Conservation (phyloP, 2,329 filamentous ascomycete species). For the Talaromyces marneffei region DNA sequence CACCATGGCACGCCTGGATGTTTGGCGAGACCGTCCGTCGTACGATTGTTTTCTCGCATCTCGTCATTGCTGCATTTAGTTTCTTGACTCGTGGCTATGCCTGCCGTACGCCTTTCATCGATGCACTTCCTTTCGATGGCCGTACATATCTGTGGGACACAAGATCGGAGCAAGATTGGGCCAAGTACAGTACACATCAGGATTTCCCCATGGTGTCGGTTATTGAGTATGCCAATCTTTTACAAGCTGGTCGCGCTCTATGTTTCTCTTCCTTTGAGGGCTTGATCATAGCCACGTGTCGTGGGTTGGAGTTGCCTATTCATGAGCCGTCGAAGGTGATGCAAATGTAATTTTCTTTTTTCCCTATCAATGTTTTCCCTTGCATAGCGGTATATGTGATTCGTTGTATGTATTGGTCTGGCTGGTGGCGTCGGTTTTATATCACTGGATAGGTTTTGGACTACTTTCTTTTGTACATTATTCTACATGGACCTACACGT, state of each 20-base stretch:
- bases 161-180: slow-evolving; percentile 14
- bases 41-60: slow-evolving; percentile 21
- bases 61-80: slow-evolving; percentile 28
- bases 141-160: slow-evolving; percentile 25
- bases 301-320: slow-evolving; percentile 16
- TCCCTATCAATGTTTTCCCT: background rate
- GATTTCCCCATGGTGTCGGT: slow-evolving; percentile 22
- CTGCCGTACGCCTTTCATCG: slow-evolving; percentile 25
- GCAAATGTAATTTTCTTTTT: background rate
- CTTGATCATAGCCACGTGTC: slow-evolving; percentile 24
- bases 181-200: background rate
- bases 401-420: slow-evolving; percentile 1
- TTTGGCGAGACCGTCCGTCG: slow-evolving; percentile 14
- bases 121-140: slow-evolving; percentile 25
- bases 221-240: slow-evolving; percentile 22
- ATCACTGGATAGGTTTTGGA: background rate
- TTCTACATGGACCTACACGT: background rate
- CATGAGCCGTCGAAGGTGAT: background rate
- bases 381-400: background rate
- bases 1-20: slow-evolving; percentile 16
- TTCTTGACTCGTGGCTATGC: slow-evolving; percentile 23
- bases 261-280: slow-evolving; percentile 19
- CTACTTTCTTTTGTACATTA: background rate
- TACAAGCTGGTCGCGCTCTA: slow-evolving; percentile 20
- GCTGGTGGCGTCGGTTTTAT: background rate